Conservation (phyloP, 1,139 yeast genomes). For the Suhomyces panamericanus region DNA sequence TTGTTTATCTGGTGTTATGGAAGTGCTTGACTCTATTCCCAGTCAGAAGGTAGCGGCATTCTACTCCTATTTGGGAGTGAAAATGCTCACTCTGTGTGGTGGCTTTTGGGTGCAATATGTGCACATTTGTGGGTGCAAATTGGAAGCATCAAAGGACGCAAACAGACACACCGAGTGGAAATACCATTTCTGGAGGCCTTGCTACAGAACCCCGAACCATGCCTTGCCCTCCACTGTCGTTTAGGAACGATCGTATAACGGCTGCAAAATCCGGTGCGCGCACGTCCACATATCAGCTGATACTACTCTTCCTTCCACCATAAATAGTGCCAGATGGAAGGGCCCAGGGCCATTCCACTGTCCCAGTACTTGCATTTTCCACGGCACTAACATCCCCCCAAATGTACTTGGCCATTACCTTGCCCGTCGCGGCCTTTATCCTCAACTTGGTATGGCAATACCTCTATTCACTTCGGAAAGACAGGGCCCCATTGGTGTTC, state of each 20-base stretch:
- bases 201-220: too few species aligned
- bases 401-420: conserved; percentile 17
- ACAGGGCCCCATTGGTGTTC: conserved; percentile 86
- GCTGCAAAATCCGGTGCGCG: conserved; percentile 8
- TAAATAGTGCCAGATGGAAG: conserved; percentile 3
- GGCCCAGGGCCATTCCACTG: background rate
- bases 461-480: conserved; percentile 65
- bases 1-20: too few species aligned
- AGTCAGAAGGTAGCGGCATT: too few species aligned
- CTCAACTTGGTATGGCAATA: conserved; percentile 71
- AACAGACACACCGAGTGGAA: too few species aligned
- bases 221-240: background rate
- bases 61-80: too few species aligned
- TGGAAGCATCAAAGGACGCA: too few species aligned
- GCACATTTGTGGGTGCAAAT: too few species aligned
- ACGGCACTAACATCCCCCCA: background rate
- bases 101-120: too few species aligned
- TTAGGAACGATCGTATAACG: conserved; percentile 9
- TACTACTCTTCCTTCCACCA: conserved; percentile 1
- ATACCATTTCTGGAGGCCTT: too few species aligned
- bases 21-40: too few species aligned
- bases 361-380: too few species aligned
- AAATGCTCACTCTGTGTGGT: too few species aligned
- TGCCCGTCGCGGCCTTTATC: conserved; percentile 27
- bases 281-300: conserved; percentile 10